Base-by-base conservation (phyloP, 1,284 basidiomycete species). In the Ustilago loliicola region DNA sequence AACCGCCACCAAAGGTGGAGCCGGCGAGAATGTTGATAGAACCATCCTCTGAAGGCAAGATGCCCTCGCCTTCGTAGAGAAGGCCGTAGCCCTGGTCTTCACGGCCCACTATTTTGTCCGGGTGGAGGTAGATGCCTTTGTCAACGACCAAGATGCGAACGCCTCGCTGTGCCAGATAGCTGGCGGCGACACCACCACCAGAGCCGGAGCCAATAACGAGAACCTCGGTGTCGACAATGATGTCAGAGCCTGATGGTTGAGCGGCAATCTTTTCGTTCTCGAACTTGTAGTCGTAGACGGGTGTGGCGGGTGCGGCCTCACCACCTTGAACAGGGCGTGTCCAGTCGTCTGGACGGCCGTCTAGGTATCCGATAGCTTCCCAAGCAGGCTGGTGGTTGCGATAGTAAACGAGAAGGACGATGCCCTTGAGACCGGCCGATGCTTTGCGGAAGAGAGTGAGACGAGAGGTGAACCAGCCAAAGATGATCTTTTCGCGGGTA, bases 1-100 rank as follows among this genome's bases (percentile, higher is more conserved):
- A 87, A 15, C 88, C 88, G 5, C 88, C 88, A 7, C 88, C 88
- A 29, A 88, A 88, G 19, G 85, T 87, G 17, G 83, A 82, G 0
- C 87, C 88, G 3, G 87, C 86, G 4, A 89, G 77, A 25, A 89
- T 62, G 53, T 83, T 87, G 63, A 88, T 76, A 27, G 83, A 81
- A 4, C 87, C 85, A 51, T 87, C 83, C 52, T 88, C 87, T 25
- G 83, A 86, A 13, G 86, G 84, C 48, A 88, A 63, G 32, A 88
- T 77, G 0, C 87, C 88, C 17, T 83, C 83, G 4, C 74, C 73
- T 66, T 88, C 87, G 78, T 87, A 88, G 59, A 89, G 79, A 15
- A 83, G 54, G 27, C 78, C 61, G 60, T 87, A 87, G 3, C 86
- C 87, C 40, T 87, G 85, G 25, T 76, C 78, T 80, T 87, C 87